Base-by-base conservation (phyloP, 148 eudicot species). In the Pouteria glomerata region DNA sequence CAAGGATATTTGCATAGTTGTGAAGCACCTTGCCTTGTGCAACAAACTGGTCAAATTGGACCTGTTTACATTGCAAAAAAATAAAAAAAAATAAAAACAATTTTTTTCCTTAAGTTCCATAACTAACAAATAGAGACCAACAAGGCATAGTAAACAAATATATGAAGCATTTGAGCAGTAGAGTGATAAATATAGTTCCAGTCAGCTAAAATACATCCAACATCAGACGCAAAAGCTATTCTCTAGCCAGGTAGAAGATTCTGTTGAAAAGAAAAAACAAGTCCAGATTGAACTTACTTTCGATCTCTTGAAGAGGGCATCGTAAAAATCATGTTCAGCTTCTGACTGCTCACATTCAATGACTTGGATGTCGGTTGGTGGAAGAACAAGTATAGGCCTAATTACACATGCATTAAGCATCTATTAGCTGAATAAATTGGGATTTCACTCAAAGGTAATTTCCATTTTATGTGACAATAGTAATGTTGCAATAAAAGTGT, bases 1-100 rank as follows among this genome's bases (percentile, higher is more conserved):
- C 92, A 30, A 88, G 87, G 69, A 88, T 86, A 63, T 82, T 82
- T 34, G 92, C 92, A 69, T 82, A 88, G 80, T 88, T 88, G 74
- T 88, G 87, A 71, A 88, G 89, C 73, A 88, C 89, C 82, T 80
- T 85, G 42, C 92, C 92, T 86, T 88, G 92, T 56, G 89, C 89
- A 23, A 88, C 89, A 77, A 88, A 88, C 73, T 86, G 83, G 60
- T 88, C 92, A 21, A 88, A 88, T 66, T 82, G 84, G 52, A 85
- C 87, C 92, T 88, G 74, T 51, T 73, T 16, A 27, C 26, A 63
- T 30, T 23, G 64, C 41, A 62, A 63, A 77, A 78, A 73, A 27
- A 18, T 31, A n/a, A 3, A 31, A 42, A n/a, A n/a, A n/a, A n/a
- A n/a, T n/a, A n/a, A n/a, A n/a, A n/a, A n/a, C n/a, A n/a, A n/a